These are phyloP conservation scores for Penicillium aurantiogriseum DNA, from an alignment of 2,329 filamentous ascomycete genomes.

Conservation along the genomic window DNA sequence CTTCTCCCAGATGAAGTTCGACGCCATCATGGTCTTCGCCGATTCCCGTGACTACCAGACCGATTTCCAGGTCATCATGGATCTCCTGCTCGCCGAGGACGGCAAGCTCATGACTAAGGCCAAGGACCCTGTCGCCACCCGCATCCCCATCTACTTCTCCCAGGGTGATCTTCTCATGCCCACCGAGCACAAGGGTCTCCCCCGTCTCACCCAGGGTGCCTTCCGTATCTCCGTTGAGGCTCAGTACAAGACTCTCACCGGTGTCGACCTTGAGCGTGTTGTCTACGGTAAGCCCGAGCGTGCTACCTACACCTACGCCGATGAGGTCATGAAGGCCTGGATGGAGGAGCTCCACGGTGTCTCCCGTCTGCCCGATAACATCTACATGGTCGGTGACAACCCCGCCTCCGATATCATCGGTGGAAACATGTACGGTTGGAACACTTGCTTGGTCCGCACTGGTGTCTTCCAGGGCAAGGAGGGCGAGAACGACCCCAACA, in stretches of 20 bases:
- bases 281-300: constrained; percentile 74
- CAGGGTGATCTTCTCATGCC: constrained; percentile 65
- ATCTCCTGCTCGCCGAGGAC: constrained; percentile 66
- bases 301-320: constrained; percentile 76
- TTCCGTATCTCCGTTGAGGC: constrained; percentile 73
- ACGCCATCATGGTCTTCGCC: constrained; percentile 72
- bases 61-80: constrained; percentile 74
- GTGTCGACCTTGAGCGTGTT: constrained; percentile 69
- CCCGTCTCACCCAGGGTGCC: constrained; percentile 70
- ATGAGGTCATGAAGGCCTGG: constrained; percentile 70
- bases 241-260: constrained; percentile 63
- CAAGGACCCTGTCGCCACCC: constrained; percentile 63
- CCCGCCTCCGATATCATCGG: constrained; percentile 71
- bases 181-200: constrained; percentile 60
- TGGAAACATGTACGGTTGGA: constrained; percentile 80
- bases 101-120: constrained; percentile 64
- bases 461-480: constrained; percentile 68
- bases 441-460: constrained; percentile 73
- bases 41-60: constrained; percentile 72
- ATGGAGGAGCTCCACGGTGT: constrained; percentile 75
- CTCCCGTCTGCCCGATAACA: constrained; percentile 64
- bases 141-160: constrained; percentile 73
- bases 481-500: constrained; percentile 71
- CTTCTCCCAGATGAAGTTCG: constrained; percentile 69
- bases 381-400: constrained; percentile 78